A percentile compares a stretch with the other conserved stretches of the same genome.
Conservation (phyloP, 495 filamentous ascomycete genomes). For the Talaromyces wortmannii region DNA sequence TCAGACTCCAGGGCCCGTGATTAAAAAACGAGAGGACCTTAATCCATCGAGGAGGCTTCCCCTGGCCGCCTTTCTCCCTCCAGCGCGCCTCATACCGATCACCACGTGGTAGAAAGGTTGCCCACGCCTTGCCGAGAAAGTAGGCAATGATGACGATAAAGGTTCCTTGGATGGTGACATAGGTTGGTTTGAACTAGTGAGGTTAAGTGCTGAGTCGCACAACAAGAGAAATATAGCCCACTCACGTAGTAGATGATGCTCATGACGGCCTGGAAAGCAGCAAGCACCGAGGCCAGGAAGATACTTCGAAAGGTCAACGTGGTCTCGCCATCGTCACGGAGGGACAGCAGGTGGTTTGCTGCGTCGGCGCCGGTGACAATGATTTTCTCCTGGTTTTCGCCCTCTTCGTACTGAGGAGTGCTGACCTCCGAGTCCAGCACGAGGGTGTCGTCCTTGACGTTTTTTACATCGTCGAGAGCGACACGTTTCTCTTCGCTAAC, state of each 20-base stretch:
- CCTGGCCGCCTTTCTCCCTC: conserved; percentile 15
- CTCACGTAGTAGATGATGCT: conserved; percentile 36
- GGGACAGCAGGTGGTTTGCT: conserved; percentile 26
- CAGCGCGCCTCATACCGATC: conserved; percentile 23
- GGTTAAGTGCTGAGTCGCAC: background rate
- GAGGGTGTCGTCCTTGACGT: background rate
- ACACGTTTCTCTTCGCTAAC: background rate
- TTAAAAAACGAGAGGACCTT: conserved; percentile 18
- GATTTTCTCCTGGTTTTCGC: conserved; percentile 5
- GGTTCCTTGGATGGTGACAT: conserved; percentile 21
- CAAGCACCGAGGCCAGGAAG: conserved; percentile 32
- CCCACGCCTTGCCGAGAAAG: conserved; percentile 33
- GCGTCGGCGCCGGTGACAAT: conserved; percentile 25
- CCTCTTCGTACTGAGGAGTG: background rate
- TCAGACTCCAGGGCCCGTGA: conserved; percentile 21
- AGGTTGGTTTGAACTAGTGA: conserved; percentile 23
- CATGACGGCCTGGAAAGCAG: conserved; percentile 43
- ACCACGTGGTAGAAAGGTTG: conserved; percentile 30
- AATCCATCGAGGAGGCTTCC: conserved; percentile 13
- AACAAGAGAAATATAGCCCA: background rate
- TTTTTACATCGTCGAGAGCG: background rate
- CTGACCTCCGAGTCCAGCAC: background rate
- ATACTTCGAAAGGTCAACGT: conserved; percentile 39
- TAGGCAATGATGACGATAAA: conserved; percentile 35
- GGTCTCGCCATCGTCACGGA: conserved; percentile 36